A percentile compares a stretch with the other conserved stretches of the same genome.
These are phyloP conservation scores for Chaetomium fimeti DNA, from an alignment of 495 filamentous ascomycete species.

Conservation along the genomic window DNA sequence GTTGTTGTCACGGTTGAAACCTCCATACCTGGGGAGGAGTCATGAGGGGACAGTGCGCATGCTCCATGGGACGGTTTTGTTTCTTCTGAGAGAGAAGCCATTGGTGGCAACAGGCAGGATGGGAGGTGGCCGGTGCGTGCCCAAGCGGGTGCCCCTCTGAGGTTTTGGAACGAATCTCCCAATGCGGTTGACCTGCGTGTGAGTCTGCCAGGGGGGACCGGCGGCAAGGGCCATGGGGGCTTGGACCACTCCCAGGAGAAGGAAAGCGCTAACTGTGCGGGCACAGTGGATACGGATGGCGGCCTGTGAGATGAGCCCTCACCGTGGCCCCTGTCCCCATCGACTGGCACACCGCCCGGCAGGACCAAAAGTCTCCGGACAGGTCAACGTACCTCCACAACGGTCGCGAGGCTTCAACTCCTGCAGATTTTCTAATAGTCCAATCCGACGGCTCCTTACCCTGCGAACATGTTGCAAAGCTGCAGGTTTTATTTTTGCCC, in stretches of 20 bases:
- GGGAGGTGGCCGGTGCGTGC: neutral
- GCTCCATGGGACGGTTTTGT: neutral
- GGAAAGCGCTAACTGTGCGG: slow-evolving; percentile 21
- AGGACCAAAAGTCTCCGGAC: slow-evolving; percentile 5
- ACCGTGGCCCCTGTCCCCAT: too few species aligned
- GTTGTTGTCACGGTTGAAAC: too few species aligned
- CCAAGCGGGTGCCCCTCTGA: too few species aligned
- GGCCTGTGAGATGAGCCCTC: neutral
- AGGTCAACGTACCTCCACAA: neutral
- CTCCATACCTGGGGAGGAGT: too few species aligned
- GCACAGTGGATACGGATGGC: slow-evolving; percentile 13
- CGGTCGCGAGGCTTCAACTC: too few species aligned
- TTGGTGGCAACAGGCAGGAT: neutral
- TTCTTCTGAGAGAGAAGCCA: neutral
- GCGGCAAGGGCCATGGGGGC: neutral
- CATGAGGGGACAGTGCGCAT: neutral
- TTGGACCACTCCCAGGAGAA: neutral
- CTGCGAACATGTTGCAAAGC: neutral
- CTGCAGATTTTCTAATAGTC: neutral
- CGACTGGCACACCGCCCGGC: too few species aligned
- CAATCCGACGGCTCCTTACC: neutral
- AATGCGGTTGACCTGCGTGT: neutral
- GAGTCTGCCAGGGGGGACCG: slow-evolving; percentile 5
- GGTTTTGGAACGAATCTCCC: slow-evolving; percentile 3
- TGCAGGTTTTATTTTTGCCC: neutral